Evolutionary conservation across 306 rosid species (phyloP).

Genomic region (Sphenostylis stenocarpa): DNA sequence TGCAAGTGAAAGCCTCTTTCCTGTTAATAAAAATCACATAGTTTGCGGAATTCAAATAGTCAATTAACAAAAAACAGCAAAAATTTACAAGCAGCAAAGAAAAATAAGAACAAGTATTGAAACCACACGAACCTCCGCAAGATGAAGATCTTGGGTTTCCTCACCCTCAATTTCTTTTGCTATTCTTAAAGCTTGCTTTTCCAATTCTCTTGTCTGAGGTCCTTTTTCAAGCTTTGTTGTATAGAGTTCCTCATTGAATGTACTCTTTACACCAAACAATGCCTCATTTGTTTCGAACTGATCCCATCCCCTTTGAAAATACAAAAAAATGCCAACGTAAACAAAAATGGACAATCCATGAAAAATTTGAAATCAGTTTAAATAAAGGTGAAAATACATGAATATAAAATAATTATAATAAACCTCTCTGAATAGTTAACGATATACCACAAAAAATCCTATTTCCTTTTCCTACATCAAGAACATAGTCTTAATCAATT

Average conservation of each 20-base stretch:
- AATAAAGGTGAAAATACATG: constrained; percentile 1
- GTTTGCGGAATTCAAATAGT: constrained; percentile 10
- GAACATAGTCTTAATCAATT: neutral
- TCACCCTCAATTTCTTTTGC: constrained; percentile 97
- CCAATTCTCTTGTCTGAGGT: constrained; percentile 71
- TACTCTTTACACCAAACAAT: constrained; percentile 91
- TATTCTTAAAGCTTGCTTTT: constrained; percentile 75
- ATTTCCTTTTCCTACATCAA: constrained; percentile 13
- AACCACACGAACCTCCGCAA: constrained; percentile 76
- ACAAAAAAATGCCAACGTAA: neutral
- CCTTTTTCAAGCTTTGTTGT: constrained; percentile 95
- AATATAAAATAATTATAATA: constrained; percentile 15
- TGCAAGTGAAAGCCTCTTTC: constrained; percentile 74
- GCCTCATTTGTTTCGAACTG: constrained; percentile 86
- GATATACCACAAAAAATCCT: constrained; percentile 16
- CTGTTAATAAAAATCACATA: constrained; percentile 46
- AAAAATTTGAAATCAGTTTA: neutral
- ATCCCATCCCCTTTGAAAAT: constrained; percentile 75
- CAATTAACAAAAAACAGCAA: neutral
- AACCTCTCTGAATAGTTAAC: constrained; percentile 22
- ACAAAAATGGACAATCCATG: constrained; percentile 5
- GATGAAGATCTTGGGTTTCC: constrained; percentile 89
- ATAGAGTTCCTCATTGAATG: constrained; percentile 85
- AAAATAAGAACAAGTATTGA: constrained; percentile 4
- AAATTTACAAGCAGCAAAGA: constrained; percentile 5